Evolutionary conservation across 345 rosid genomes (phyloP), one percentile per base, ranked within the genome.

Genomic region (Cochlearia excelsa): DNA sequence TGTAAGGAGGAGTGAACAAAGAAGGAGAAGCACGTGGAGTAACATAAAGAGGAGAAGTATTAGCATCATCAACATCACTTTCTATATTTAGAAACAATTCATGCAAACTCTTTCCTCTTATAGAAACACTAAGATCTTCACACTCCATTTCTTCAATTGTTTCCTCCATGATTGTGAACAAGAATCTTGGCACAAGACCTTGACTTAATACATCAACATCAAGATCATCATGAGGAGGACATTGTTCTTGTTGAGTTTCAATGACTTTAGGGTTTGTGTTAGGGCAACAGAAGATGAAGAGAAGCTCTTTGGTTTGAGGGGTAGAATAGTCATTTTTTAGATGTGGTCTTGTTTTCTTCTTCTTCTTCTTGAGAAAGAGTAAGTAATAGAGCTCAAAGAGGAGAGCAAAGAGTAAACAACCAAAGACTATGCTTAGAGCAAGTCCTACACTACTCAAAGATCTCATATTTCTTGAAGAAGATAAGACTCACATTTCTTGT

Each of bases 11-110:
- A 3, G 95, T 93, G 67, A 87, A 85, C 40, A 89, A 62, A n/a
- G 97, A 74, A 30, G 99, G 99, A 55, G 99, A 93, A 69, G 97
- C 78, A 49, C 86, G 71, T 33, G 99, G 99, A 33, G 99, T 93
- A 16, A 87, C 65, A 74, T 75, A 93, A 6, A 97, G 99, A 51
- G 99, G 95, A 59, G 97, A 82, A 1, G 26, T 31, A 16, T 16
- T 16, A 16, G 23, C 23, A 16, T 16, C 23, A 16, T 16, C 23
- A 16, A 16, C 23, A 44, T 62, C 71, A 66, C 55, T 72, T 65
- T 93, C 98, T 45, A 84, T 70, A 34, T 80, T 68, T 5, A 79
- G 63, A 46, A 93, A 69, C 72, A 89, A 70, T 74, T 89, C 95
- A 67, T 89, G 80, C 51, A 89, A 73, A 50, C 95, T 93, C 63